Conservation (phyloP, 176 grass and related monocot genomes). For the Poa annua region DNA sequence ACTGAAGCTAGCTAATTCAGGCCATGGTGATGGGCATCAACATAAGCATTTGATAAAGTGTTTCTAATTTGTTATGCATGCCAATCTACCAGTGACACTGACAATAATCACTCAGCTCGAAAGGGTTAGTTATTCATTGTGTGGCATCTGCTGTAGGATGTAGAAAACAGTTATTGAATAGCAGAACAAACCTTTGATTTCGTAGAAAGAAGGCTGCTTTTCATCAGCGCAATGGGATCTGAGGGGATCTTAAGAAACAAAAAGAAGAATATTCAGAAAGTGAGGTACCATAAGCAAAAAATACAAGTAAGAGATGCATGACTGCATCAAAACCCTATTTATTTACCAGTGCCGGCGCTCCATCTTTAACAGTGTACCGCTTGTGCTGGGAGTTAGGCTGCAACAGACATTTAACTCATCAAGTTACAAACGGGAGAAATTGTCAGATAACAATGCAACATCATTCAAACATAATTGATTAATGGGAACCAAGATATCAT, state of each 20-base stretch:
- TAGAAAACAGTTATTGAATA: constrained; percentile 7
- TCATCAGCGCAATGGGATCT: constrained; percentile 74
- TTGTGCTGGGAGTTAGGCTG: constrained; percentile 94
- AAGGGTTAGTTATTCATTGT: not conserved
- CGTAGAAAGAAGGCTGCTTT: constrained; percentile 79
- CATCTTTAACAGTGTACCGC: constrained; percentile 87
- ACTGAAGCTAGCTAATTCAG: constrained; percentile 35
- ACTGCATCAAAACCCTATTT: constrained; percentile 32
- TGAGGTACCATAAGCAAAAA: constrained; percentile 20
- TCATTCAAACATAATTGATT: not conserved
- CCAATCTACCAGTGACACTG: constrained; percentile 22
- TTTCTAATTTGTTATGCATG: constrained; percentile 21
- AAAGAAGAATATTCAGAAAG: constrained; percentile 20
- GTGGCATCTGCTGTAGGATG: not conserved
- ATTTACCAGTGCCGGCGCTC: constrained; percentile 78
- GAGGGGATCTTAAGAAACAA: constrained; percentile 68
- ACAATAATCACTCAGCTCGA: constrained; percentile 4
- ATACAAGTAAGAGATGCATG: not conserved
- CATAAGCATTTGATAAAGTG: constrained; percentile 26
- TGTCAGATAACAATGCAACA: not conserved
- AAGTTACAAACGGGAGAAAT: constrained; percentile 22
- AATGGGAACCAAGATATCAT: constrained; percentile 15
- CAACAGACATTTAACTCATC: constrained; percentile 33
- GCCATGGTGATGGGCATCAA: not conserved
- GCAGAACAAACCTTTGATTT: constrained; percentile 75